phyloP scores from a whole-genome alignment of 2,329 filamentous ascomycete genomes.

The Chaetomium strumarium region DNA sequence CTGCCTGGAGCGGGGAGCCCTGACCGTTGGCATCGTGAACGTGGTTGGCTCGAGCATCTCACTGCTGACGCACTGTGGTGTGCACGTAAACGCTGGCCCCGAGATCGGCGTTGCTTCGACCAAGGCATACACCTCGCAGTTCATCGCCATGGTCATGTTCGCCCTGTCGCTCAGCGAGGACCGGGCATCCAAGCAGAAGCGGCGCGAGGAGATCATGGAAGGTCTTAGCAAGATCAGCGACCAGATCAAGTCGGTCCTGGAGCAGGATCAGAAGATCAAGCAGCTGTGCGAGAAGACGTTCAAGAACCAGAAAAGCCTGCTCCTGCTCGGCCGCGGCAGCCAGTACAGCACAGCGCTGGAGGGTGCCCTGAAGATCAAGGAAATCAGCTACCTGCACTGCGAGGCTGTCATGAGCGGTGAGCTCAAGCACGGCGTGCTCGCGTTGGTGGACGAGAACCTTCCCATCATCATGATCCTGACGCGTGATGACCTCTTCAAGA shows the following conservation, averaged over 20 bases:
- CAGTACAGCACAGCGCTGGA: conserved; percentile 97
- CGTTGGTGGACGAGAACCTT: conserved; percentile 94
- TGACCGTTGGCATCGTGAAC: conserved; percentile 98
- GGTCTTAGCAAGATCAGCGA: conserved; percentile 80
- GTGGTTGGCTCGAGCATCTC: conserved; percentile 98
- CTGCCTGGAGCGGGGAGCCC: conserved; percentile 92
- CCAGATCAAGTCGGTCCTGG: conserved; percentile 87
- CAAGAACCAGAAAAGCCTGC: conserved; percentile 94
- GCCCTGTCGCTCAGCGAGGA: conserved; percentile 94
- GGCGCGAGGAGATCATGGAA: conserved; percentile 93
- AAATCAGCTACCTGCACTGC: conserved; percentile 99
- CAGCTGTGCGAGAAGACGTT: conserved; percentile 84
- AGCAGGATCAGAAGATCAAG: conserved; percentile 92
- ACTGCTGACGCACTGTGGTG: conserved; percentile 97
- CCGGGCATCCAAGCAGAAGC: conserved; percentile 85
- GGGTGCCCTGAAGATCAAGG: conserved; percentile 98
- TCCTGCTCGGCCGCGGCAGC: conserved; percentile 88
- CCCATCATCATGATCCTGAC: conserved; percentile 99
- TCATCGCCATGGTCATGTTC: conserved; percentile 99
- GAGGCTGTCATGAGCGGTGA: conserved; percentile 99
- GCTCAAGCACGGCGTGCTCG: conserved; percentile 96
- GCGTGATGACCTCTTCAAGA: conserved; percentile 90
- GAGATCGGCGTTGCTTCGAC: conserved; percentile 99
- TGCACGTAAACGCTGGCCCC: conserved; percentile 97
- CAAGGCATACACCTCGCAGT: conserved; percentile 99